Conservation (phyloP, 2,329 filamentous ascomycete species). For the Xylaria sp. region DNA sequence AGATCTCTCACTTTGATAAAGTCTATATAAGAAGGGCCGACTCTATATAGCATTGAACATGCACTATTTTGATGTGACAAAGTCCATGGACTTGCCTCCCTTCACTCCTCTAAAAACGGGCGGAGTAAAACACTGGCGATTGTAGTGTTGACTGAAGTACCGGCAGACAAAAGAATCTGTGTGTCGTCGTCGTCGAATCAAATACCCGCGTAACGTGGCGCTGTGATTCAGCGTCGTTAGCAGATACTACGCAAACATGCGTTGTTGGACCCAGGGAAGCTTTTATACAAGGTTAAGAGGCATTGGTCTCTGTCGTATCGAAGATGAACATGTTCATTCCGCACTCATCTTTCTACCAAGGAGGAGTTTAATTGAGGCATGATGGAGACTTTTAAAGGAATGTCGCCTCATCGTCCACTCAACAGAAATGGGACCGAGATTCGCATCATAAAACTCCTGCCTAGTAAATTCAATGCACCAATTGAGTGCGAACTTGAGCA, state of each 20-base stretch:
- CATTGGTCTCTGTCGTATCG: not conserved
- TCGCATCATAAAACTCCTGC: conserved; percentile 33
- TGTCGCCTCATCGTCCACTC: conserved; percentile 37
- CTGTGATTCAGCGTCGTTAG: not conserved
- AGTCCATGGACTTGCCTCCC: not conserved
- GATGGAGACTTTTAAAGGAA: conserved; percentile 34
- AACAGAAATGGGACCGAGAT: conserved; percentile 30
- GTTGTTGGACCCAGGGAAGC: not conserved
- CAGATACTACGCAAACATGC: conserved; percentile 3
- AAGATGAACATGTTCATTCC: not conserved
- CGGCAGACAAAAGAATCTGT: not conserved
- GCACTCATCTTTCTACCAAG: not conserved
- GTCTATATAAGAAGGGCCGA: too few relatives aligned
- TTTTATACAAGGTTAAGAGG: too few relatives aligned
- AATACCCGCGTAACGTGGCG: not conserved
- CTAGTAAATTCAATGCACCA: conserved; percentile 27
- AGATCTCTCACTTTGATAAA: too few relatives aligned
- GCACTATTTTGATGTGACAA: not conserved
- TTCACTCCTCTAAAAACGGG: not conserved
- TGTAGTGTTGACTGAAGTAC: not conserved
- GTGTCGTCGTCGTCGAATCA: conserved; percentile 2
- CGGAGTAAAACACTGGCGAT: not conserved
- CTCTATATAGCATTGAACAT: not conserved
- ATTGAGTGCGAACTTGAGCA: conserved; percentile 35
- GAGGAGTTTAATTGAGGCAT: not conserved